Percentiles rank a stretch among this genome's conserved stretches.
Conservation (phyloP, 1,284 basidiomycete genomes). For the Entoloma clypeatum region DNA sequence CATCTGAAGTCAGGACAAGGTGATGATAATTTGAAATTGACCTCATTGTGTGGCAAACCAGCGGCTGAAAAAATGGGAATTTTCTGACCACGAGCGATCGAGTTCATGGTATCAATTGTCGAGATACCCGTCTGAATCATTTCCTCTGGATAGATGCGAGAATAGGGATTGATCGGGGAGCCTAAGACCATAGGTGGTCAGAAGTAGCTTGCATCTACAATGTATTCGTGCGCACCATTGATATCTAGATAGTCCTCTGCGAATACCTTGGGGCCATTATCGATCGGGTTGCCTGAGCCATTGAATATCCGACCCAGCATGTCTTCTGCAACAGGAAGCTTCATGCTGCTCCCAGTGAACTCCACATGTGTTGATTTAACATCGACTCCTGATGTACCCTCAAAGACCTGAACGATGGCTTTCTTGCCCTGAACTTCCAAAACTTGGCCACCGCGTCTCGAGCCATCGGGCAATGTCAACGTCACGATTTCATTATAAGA, state of each 20-base stretch:
- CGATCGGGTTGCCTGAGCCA: constrained; percentile 96
- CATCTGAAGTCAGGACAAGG: neutral
- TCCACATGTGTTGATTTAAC: constrained; percentile 97
- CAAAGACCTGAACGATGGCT: constrained; percentile 99
- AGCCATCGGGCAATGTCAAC: constrained; percentile 93
- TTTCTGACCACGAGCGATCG: constrained; percentile 99
- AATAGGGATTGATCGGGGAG: constrained; percentile 98
- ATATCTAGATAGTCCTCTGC: constrained; percentile 99
- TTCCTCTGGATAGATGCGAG: constrained; percentile 99
- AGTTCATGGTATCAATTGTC: constrained; percentile 98
- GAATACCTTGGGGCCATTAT: constrained; percentile 98
- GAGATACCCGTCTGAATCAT: constrained; percentile 99
- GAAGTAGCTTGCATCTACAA: constrained; percentile 9
- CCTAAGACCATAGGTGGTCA: constrained; percentile 44
- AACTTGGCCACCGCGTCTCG: constrained; percentile 94
- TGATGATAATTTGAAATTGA: constrained; percentile 31
- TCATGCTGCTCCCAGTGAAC: constrained; percentile 98
- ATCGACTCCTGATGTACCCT: constrained; percentile 97
- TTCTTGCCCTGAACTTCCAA: constrained; percentile 99
- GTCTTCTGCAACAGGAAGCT: constrained; percentile 98
- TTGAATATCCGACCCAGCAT: constrained; percentile 99
- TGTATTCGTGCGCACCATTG: constrained; percentile 65
- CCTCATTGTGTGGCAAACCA: constrained; percentile 98
- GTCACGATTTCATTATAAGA: constrained; percentile 99
- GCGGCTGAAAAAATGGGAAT: constrained; percentile 99